Conservation (phyloP, 192 early-diverging fungal species). For the Backusella sp. region DNA sequence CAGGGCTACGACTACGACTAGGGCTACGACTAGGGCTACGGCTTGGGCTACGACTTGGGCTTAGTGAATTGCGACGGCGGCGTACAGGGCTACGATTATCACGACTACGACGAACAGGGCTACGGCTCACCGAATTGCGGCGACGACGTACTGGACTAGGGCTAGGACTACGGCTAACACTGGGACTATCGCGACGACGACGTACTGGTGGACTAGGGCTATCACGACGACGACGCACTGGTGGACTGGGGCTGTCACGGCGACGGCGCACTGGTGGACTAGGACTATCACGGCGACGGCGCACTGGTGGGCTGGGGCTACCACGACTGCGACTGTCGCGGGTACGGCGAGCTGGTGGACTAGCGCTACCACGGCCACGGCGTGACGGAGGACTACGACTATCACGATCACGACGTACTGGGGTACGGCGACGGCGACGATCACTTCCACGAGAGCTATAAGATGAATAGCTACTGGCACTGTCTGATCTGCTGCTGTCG, state of each 20-base stretch:
- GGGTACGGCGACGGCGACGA: background rate
- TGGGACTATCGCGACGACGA: background rate
- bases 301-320: background rate
- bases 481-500: constrained; percentile 14
- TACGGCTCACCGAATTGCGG: background rate
- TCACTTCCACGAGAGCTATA: background rate
- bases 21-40: background rate
- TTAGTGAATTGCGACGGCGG: background rate
- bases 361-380: background rate
- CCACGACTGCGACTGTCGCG: background rate
- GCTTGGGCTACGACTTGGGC: background rate
- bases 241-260: background rate
- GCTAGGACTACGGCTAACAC: background rate
- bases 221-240: background rate
- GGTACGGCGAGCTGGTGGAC: background rate
- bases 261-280: background rate
- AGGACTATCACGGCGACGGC: background rate
- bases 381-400: background rate
- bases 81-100: background rate
- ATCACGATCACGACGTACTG: background rate
- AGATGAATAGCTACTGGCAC: background rate
- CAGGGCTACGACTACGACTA: background rate
- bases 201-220: background rate
- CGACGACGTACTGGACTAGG: background rate
- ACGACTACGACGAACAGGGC: background rate